Base-by-base conservation (phyloP, 192 early-diverging fungal species). In the Chytriomyces hyalinus region DNA sequence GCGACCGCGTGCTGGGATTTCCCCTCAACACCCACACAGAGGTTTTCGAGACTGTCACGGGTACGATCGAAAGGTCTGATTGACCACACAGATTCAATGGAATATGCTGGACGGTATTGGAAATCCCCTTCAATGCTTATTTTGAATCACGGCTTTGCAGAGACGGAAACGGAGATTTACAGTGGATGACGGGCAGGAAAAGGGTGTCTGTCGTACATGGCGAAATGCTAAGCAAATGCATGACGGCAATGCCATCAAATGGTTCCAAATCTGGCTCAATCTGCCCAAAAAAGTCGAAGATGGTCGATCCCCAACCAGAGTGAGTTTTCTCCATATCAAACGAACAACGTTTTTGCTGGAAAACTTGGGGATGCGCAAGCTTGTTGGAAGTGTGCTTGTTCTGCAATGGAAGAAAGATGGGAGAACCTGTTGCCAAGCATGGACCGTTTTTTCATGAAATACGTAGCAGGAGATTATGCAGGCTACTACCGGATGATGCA, bases 21-120 rank as follows among this genome's bases (percentile, higher is more conserved):
- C n/a, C 49, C 70, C 78, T 8, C 60, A 75, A 44, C 73, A 80
- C 59, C 79, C 75, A 20, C 79, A 78, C 67, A 50, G 75, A 47
- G 94, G 79, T 0, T 92, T 92, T n/a, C 79, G 90, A 92, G 67
- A 92, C 91, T 9, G 84, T 91, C 13, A 92, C 89, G 6, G 86
- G 85, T 80, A 87, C 90, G 81, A 68, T 91, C 17, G 72, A 86
- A 61, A 90, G 91, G 11, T 73, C n/a, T 73, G 24, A 73, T 91
- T 61, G 69, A 84, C 43, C 90, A 92, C 74, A 83, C 86, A 66
- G 91, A 92, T 65, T 91, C 84, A 73, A 73, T 77, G 50, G 90
- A 88, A 49, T 80, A 87, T 80, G 80, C 78, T 53, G 87, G 87
- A 15, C 65, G 70, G n/a, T n/a, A n/a, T n/a, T n/a, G n/a, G n/a